Evolutionary conservation across 1,284 basidiomycete species (phyloP), one percentile per base, ranked within the genome.

Genomic region (Butyriboletus appendiculatus): DNA sequence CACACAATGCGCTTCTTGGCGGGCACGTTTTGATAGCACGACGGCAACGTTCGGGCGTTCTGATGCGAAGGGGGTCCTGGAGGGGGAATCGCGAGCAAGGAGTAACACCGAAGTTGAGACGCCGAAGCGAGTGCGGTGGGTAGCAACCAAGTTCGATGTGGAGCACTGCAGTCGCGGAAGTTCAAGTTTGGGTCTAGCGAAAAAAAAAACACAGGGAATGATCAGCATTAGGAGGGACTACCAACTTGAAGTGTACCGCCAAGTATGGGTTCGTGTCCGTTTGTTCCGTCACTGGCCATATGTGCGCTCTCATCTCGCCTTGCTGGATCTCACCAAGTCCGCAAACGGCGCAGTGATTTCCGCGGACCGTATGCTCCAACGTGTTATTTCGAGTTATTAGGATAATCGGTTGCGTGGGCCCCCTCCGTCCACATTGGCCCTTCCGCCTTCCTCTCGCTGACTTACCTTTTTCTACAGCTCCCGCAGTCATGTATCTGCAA

Each of bases 271-370:
- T 24, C 4, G 22, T 24, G 24, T 24, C 24, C 24, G 24, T 22
- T 59, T 52, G 10, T 41, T 34, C 38, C 33, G 44, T 41, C 28
- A 24, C 39, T 45, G 56, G 50, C 50, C 51, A 24, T 59, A 26
- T 45, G 59, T 48, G 56, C 48, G 42, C 22, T 18, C 57, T 20
- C 58, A 66, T 65, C 66, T 69, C 50, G 46, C 26, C 20, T 40
- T 50, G 14, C 49, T 34, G 50, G 67, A 67, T 71, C 65, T 63
- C 62, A 50, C 60, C 50, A 59, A 45, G 46, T 55, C 67, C 56
- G 52, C 62, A 66, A 56, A 59, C 44, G 48, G 57, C 26, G 41
- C 46, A 46, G 61, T 62, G 66, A 66, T 70, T 67, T 66, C 66
- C 66, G 66, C 66, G 66, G 66, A 67, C 47, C 14, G 53, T 64